phyloP scores from a whole-genome alignment of 2,329 filamentous ascomycete genomes.

The Colletotrichum sp. region DNA sequence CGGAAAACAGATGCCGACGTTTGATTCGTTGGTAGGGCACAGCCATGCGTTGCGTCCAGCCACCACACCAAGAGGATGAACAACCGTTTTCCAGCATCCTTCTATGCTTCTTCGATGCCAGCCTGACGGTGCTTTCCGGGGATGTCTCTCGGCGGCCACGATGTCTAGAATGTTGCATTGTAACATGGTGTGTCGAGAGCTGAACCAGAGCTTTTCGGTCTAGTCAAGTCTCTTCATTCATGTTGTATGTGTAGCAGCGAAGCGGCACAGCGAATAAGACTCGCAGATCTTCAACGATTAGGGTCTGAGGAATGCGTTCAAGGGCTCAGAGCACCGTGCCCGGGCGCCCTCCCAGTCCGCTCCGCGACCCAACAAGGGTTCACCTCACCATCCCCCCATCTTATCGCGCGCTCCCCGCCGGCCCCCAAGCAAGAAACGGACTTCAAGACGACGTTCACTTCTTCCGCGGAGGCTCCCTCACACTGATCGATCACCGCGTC shows the following conservation, averaged over 20 bases:
- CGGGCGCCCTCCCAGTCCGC: not conserved
- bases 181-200: not conserved
- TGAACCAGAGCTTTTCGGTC: not conserved
- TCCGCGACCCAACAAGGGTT: not conserved
- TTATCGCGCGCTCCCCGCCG: not conserved
- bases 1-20: not conserved
- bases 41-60: not conserved
- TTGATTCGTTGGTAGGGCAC: not conserved
- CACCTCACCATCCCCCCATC: not conserved
- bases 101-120: not conserved
- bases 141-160: not conserved
- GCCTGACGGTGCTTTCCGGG: not conserved
- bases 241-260: not conserved
- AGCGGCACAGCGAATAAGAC: not conserved
- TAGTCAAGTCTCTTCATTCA: not conserved
- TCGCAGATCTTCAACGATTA: not conserved
- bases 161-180: not conserved
- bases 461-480: not conserved
- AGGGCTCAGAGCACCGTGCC: not conserved
- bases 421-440: not conserved
- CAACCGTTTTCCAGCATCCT: not conserved
- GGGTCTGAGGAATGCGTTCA: not conserved
- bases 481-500: not conserved
- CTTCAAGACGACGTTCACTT: not conserved
- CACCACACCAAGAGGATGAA: not conserved